Conservation (phyloP, 2,329 filamentous ascomycete species). For the Fusarium phyllophilum region DNA sequence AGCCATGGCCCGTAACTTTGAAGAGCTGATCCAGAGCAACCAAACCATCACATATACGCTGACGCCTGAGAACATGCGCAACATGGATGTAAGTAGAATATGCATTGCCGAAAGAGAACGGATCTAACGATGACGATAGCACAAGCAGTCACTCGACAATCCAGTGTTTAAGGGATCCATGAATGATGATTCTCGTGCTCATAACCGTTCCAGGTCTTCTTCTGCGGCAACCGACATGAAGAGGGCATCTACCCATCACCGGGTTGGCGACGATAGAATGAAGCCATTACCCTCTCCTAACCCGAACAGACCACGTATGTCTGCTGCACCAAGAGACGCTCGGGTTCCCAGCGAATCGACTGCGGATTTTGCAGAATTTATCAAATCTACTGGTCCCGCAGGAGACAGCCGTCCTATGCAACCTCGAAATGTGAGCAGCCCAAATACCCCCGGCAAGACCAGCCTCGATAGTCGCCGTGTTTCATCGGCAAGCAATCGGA, state of each 20-base stretch:
- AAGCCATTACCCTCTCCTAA: slow-evolving; percentile 38
- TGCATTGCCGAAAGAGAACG: too few relatives aligned
- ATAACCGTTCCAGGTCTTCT: slow-evolving; percentile 60
- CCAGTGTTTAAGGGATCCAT: slow-evolving; percentile 54
- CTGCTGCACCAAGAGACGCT: slow-evolving; percentile 72
- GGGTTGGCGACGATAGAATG: slow-evolving; percentile 34
- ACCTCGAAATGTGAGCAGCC: slow-evolving; percentile 48
- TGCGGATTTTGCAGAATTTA: slow-evolving; percentile 88
- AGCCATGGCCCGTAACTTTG: slow-evolving; percentile 75
- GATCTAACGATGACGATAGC: slow-evolving; percentile 49
- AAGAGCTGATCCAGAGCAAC: slow-evolving; percentile 83
- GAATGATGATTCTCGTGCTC: slow-evolving; percentile 58
- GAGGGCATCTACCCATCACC: slow-evolving; percentile 41
- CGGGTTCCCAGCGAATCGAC: slow-evolving; percentile 76
- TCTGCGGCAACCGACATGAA: slow-evolving; percentile 54
- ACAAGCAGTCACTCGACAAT: slow-evolving; percentile 55
- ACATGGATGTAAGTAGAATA: slow-evolving; percentile 71
- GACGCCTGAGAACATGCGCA: slow-evolving; percentile 81
- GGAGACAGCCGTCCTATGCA: slow-evolving; percentile 53
- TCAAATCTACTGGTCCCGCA: slow-evolving; percentile 83
- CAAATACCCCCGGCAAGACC: slow-evolving; percentile 48
- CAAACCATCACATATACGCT: slow-evolving; percentile 85
- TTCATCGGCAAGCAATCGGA: slow-evolving; percentile 56
- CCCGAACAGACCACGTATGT: slow-evolving; percentile 35
- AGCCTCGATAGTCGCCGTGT: slow-evolving; percentile 53